phyloP scores from a whole-genome alignment of 192 early-diverging fungal species.

The Phycomyces blakesleeanus region DNA sequence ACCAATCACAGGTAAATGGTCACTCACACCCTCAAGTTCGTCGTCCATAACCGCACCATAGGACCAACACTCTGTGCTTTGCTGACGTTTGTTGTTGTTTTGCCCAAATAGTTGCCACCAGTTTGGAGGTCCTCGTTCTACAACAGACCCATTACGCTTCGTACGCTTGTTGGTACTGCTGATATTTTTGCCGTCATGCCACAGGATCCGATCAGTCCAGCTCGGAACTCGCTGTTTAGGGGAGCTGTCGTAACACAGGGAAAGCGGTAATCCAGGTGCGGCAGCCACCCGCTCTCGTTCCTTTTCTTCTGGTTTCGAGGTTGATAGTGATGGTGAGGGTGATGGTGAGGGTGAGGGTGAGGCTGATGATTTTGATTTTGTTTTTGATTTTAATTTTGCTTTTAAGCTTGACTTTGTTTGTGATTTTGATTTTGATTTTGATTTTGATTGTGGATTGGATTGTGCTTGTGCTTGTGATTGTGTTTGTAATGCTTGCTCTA shows the following conservation, averaged over 20 bases:
- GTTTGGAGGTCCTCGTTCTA: neutral
- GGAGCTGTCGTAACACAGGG: slow-evolving; percentile 37
- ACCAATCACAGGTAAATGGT: slow-evolving; percentile 50
- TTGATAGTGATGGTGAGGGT: too few species aligned
- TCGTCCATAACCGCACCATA: slow-evolving; percentile 34
- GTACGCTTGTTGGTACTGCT: neutral
- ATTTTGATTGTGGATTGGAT: too few species aligned
- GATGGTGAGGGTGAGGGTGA: too few species aligned
- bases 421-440: too few species aligned
- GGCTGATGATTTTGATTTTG: too few species aligned
- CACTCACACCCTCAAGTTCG: slow-evolving; percentile 34
- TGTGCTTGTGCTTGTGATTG: neutral
- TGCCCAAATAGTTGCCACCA: neutral
- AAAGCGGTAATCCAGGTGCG: neutral
- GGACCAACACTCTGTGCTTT: slow-evolving; percentile 15
- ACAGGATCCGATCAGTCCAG: slow-evolving; percentile 50
- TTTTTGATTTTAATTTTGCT: too few species aligned
- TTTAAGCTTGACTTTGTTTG: too few species aligned
- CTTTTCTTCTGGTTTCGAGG: too few species aligned
- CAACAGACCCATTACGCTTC: neutral
- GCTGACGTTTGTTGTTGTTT: neutral
- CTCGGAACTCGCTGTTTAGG: slow-evolving; percentile 45
- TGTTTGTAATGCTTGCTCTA: too few species aligned
- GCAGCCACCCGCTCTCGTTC: neutral
- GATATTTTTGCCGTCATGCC: slow-evolving; percentile 17